phyloP scores from a whole-genome alignment of 1,284 basidiomycete genomes.

The Agaricales sp. region DNA sequence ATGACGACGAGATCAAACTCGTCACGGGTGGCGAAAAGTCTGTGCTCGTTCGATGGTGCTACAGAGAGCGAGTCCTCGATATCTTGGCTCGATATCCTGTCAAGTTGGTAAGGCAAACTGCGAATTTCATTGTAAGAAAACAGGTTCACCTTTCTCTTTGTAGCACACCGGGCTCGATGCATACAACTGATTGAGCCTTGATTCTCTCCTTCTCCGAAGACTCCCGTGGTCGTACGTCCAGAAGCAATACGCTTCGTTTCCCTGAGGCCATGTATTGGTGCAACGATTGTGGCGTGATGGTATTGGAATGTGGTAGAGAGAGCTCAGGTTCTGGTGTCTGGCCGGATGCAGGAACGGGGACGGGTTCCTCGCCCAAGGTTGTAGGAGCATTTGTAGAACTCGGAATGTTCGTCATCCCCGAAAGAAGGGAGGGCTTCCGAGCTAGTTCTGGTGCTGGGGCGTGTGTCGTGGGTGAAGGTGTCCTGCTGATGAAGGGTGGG shows the following conservation, averaged over 20 bases:
- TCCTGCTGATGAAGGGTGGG: neutral
- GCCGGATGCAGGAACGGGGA: neutral
- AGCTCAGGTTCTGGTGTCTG: neutral
- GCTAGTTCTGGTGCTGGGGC: neutral
- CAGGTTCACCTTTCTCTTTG: neutral
- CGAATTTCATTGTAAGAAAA: too few relatives aligned
- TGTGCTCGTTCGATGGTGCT: conserved; percentile 60
- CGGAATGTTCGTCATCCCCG: neutral
- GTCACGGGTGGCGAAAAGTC: conserved; percentile 71
- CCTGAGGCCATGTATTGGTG: conserved; percentile 44
- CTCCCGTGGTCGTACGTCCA: conserved; percentile 75
- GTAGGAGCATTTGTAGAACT: neutral
- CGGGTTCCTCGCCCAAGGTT: neutral
- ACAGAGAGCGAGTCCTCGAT: conserved; percentile 75
- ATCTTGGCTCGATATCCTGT: conserved; percentile 52
- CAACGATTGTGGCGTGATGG: conserved; percentile 53
- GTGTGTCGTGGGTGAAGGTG: neutral
- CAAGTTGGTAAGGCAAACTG: conserved; percentile 11
- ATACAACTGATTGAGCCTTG: conserved; percentile 61
- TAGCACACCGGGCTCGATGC: conserved; percentile 72
- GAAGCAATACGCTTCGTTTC: conserved; percentile 22
- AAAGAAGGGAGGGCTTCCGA: neutral
- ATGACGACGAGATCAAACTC: conserved; percentile 88
- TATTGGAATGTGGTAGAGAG: conserved; percentile 26
- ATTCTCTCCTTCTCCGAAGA: conserved; percentile 75